Conservation (phyloP, 768 basidiomycete species). For the Amanita inopinata region DNA sequence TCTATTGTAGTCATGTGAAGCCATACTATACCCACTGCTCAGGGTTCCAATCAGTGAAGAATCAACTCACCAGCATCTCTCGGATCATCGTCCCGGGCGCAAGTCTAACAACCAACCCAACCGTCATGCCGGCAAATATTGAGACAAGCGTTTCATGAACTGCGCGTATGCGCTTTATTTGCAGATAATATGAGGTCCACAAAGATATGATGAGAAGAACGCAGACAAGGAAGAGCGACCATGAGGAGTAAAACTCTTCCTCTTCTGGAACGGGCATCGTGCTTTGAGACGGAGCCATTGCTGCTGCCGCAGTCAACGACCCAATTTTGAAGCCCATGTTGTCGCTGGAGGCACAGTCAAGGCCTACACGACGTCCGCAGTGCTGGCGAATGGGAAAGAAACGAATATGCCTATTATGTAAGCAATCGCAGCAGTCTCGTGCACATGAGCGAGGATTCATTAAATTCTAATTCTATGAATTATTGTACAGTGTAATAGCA, state of each 20-base stretch:
- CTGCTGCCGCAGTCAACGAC: slow-evolving; percentile 25
- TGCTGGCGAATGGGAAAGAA: not conserved
- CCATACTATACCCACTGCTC: too few species aligned
- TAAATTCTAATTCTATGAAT: not conserved
- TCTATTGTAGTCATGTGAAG: slow-evolving; percentile 35
- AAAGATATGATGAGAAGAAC: slow-evolving; percentile 88
- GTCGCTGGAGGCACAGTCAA: slow-evolving; percentile 13
- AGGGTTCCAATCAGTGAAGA: not conserved
- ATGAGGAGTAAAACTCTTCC: slow-evolving; percentile 86
- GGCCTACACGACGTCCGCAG: slow-evolving; percentile 14
- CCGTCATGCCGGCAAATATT: slow-evolving; percentile 93
- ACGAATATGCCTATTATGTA: not conserved
- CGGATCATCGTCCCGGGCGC: slow-evolving; percentile 91
- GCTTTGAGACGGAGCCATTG: slow-evolving; percentile 21
- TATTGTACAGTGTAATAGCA: not conserved
- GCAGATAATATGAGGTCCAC: slow-evolving; percentile 95
- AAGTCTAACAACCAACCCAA: slow-evolving; percentile 83
- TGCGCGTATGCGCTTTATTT: slow-evolving; percentile 91
- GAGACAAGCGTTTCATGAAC: slow-evolving; percentile 95
- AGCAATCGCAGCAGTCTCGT: too few species aligned
- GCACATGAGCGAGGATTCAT: not conserved
- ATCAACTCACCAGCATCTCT: slow-evolving; percentile 83
- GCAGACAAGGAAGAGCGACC: slow-evolving; percentile 92
- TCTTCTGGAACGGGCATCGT: slow-evolving; percentile 46
- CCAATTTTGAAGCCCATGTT: slow-evolving; percentile 29